Evolutionary conservation across 2,329 filamentous ascomycete species (phyloP), one percentile per base, ranked within the genome.

Genomic region (Chalara sp.): DNA sequence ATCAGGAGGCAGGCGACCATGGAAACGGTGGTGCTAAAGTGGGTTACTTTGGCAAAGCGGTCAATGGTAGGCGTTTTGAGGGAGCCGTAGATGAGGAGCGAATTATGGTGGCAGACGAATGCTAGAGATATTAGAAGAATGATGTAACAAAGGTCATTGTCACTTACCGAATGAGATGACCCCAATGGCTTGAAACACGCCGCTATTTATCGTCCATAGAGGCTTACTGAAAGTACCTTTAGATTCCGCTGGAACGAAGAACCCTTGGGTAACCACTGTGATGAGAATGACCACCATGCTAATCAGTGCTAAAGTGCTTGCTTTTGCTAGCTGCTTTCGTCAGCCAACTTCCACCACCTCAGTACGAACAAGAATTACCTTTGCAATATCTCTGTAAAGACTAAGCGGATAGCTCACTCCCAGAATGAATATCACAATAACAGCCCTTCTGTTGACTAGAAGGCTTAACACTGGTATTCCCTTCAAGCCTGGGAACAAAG

Each of bases 11-110:
- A 99, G 50, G 92, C 91, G n/a, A 91, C 60, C 78, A 96, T 89
- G 41, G 91, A 96, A 45, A 96, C 83, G 57, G 77, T 81, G 1
- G 93, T 96, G 37, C 89, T 95, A 71, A 89, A 95, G 72, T 99
- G 93, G 37, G 93, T 99, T 39, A 99, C 92, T 51, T 78, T 83
- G 37, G 90, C 78, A 72, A 99, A 99, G 56, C 95, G 89, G 74
- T 97, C 91, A 61, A 99, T 86, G 1, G 93, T 99, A 1, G 93
- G 93, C 47, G 87, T 96, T 61, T 87, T 85, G 55, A 99, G 80
- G 3, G 92, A 97, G 58, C 92, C 92, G 70, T 99, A 99, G 66
- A 99, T 99, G 50, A 99, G 78, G 53, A 99, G 84, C 47, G 89
- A 95, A 72, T 99, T 99, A 73, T 99, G 93, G 67, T 99, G 81